These are phyloP conservation scores for Penicillium sp. DNA, from an alignment of 2,329 filamentous ascomycete genomes.

Conservation along the genomic window DNA sequence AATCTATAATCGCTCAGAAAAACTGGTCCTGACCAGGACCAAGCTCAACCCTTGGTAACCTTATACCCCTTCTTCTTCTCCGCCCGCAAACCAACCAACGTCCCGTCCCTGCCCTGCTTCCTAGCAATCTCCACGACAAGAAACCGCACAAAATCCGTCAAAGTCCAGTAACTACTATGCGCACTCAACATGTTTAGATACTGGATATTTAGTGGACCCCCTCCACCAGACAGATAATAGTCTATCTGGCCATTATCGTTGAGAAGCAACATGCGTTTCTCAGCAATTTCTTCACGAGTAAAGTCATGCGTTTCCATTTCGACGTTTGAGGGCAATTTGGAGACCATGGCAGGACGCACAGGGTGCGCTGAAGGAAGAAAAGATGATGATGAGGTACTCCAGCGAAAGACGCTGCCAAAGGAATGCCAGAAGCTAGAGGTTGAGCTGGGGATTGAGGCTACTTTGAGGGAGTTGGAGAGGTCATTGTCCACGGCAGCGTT, in stretches of 20 bases:
- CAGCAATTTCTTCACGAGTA: slow-evolving; percentile 84
- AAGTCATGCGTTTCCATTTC: slow-evolving; percentile 97
- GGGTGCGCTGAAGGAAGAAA: slow-evolving; percentile 66
- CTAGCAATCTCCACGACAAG: slow-evolving; percentile 85
- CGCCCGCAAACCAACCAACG: slow-evolving; percentile 55
- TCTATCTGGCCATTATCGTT: slow-evolving; percentile 98
- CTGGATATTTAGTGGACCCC: slow-evolving; percentile 87
- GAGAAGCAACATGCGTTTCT: slow-evolving; percentile 80
- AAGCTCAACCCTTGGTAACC: slow-evolving; percentile 34
- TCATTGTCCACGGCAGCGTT: slow-evolving; percentile 84
- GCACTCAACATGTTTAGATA: slow-evolving; percentile 97
- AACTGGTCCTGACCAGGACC: not conserved
- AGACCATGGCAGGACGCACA: slow-evolving; percentile 56
- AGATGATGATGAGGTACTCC: slow-evolving; percentile 47
- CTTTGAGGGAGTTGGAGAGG: slow-evolving; percentile 75
- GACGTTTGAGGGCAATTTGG: slow-evolving; percentile 67
- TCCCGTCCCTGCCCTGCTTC: slow-evolving; percentile 63
- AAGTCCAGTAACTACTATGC: slow-evolving; percentile 91
- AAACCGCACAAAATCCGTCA: slow-evolving; percentile 84
- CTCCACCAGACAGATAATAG: slow-evolving; percentile 79
- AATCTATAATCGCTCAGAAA: not conserved
- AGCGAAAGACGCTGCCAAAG: slow-evolving; percentile 62
- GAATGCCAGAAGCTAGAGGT: slow-evolving; percentile 65
- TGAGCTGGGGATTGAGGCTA: slow-evolving; percentile 75
- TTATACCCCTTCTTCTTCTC: slow-evolving; percentile 54